Conservation (phyloP, 768 basidiomycete genomes). For the Suillus placidus region DNA sequence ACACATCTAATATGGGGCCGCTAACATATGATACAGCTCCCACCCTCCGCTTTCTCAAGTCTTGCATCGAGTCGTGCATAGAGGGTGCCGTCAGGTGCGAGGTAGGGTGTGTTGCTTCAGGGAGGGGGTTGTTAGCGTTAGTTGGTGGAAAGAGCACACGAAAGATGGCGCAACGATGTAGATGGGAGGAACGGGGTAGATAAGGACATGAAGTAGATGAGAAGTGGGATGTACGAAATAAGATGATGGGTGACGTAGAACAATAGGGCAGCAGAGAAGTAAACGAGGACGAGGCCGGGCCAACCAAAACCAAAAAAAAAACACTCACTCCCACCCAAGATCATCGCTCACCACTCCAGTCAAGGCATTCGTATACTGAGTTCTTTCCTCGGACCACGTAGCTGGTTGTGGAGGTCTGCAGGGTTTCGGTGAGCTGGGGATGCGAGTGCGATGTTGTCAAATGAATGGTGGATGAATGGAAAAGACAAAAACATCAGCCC, state of each 20-base stretch:
- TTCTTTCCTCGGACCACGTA: slow-evolving; percentile 20
- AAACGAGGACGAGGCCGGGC: background rate
- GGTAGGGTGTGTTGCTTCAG: slow-evolving; percentile 49
- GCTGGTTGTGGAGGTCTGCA: background rate
- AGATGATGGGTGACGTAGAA: background rate
- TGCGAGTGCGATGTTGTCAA: too few species aligned
- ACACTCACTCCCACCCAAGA: slow-evolving; percentile 55
- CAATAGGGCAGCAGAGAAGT: background rate
- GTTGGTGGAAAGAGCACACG: too few species aligned
- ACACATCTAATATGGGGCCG: background rate
- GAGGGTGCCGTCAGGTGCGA: slow-evolving; percentile 48
- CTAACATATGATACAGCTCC: slow-evolving; percentile 50
- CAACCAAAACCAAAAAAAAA: background rate
- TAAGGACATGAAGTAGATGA: background rate
- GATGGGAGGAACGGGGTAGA: background rate
- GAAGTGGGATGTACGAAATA: background rate
- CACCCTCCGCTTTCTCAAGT: slow-evolving; percentile 38
- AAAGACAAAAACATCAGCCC: background rate
- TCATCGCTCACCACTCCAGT: slow-evolving; percentile 43
- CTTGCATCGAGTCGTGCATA: slow-evolving; percentile 49
- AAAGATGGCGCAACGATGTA: background rate
- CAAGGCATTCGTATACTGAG: slow-evolving; percentile 32
- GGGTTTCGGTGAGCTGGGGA: background rate
- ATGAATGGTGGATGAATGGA: background rate
- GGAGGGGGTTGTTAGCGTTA: background rate